Base-by-base conservation (phyloP, 805 yeast genomes). In the Ogataea henricii region DNA sequence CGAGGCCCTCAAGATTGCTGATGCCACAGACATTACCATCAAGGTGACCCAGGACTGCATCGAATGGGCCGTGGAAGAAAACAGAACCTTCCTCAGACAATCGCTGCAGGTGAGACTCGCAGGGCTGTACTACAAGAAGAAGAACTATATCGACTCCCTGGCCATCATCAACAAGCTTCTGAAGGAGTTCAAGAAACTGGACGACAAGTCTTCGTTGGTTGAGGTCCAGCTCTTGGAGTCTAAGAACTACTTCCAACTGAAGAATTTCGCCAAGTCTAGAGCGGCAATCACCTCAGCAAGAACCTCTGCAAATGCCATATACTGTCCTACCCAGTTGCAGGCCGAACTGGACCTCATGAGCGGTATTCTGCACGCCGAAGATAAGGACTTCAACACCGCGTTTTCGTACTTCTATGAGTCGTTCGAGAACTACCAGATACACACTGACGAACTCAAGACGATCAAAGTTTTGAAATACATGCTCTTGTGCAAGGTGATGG, bases 251-350 rank as follows among this genome's bases (percentile, higher is more conserved):
- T 96, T 91, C 66, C 90, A 96, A 22, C 75, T 94, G 59, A 81
- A 97, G 66, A 94, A 94, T 67, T 78, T 88, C 60, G 87, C 97
- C 4, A 94, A 92, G 70, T 81, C 96, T 4, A 82, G 88, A 60
- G 97, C 98, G 6, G 84, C 97, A 2, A 76, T 94, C 59, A 90
- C 98, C 2, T 84, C 96, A 40, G 97, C 99, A 1, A 81, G 98
- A 68, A 94, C 99, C 0, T 86, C 96, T 2, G 99, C 99, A n/a
- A 95, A 94, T 67, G 80, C 97, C 18, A 89, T 94, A 44, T 95
- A 91, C 72, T 88, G 96, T 60, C 96, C 98, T 8, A 87, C 97
- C n/a, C 73, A 83, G 43, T 78, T 86, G 58, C 96, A 94, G 70
- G 98, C 98, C 1, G 96, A 90, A 64, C 78, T 94, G 46, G 99